phyloP scores from a whole-genome alignment of 306 rosid genomes.

The Malus fusca region DNA sequence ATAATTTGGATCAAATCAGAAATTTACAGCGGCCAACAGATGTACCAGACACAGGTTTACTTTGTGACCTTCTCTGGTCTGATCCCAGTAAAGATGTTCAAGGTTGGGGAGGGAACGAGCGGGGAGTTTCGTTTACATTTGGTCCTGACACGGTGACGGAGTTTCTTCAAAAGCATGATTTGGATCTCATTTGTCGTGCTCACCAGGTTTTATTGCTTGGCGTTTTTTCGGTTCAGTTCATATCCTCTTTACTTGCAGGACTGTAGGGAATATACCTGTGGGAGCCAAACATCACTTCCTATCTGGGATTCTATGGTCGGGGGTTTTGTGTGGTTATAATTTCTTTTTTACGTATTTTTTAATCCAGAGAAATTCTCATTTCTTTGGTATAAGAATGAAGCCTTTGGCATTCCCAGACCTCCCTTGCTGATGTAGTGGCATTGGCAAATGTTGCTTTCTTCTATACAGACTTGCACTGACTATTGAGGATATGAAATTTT shows the following conservation, averaged over 20 bases:
- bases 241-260: slow-evolving; percentile 9
- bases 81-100: slow-evolving; percentile 82
- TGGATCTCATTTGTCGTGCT: slow-evolving; percentile 96
- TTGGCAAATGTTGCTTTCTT: slow-evolving; percentile 5
- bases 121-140: slow-evolving; percentile 94
- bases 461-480: slow-evolving; percentile 5
- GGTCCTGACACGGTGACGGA: slow-evolving; percentile 75
- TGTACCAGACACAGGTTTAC: slow-evolving; percentile 90
- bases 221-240: slow-evolving; percentile 14
- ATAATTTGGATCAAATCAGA: slow-evolving; percentile 74
- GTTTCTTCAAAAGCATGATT: slow-evolving; percentile 85
- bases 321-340: not conserved
- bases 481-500: slow-evolving; percentile 6
- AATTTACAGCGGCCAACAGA: slow-evolving; percentile 70
- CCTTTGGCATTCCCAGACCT: not conserved
- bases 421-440: slow-evolving; percentile 2
- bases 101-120: slow-evolving; percentile 90
- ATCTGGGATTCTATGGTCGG: not conserved
- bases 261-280: slow-evolving; percentile 12
- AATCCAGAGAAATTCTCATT: not conserved
- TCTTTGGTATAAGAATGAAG: not conserved
- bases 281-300: slow-evolving; percentile 5
- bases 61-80: slow-evolving; percentile 96
- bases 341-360: not conserved
- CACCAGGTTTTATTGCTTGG: slow-evolving; percentile 61